phyloP scores from a whole-genome alignment of 2,329 filamentous ascomycete species.

The Trichoderma hamatum region DNA sequence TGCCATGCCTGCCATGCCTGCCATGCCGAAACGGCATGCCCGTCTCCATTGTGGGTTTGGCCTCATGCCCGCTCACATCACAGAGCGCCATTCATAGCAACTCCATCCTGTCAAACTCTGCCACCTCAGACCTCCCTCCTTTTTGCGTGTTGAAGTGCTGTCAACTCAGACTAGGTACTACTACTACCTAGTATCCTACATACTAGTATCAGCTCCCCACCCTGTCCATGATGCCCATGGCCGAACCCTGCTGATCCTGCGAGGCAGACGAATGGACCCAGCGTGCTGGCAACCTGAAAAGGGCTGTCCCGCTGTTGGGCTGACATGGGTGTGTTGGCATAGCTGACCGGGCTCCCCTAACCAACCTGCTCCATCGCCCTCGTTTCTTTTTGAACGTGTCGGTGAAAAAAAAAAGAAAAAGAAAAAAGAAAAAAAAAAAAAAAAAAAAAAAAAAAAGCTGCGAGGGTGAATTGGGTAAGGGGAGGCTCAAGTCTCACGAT shows the following conservation, averaged over 20 bases:
- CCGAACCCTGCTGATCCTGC: conserved; percentile 27
- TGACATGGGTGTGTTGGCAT: conserved; percentile 27
- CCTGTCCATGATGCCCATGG: not conserved
- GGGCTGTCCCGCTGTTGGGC: conserved; percentile 26
- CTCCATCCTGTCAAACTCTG: conserved; percentile 21
- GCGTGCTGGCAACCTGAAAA: conserved; percentile 27
- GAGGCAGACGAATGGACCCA: conserved; percentile 27
- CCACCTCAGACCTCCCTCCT: conserved; percentile 22
- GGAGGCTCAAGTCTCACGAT: conserved; percentile 20
- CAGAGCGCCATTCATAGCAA: conserved; percentile 2
- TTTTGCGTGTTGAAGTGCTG: conserved; percentile 11
- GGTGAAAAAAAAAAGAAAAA: conserved; percentile 8
- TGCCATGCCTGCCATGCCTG: conserved; percentile 4
- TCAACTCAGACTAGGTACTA: not conserved
- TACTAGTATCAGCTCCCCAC: conserved; percentile 22
- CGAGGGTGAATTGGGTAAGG: not conserved
- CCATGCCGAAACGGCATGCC: conserved; percentile 20
- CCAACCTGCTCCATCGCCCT: conserved; percentile 4
- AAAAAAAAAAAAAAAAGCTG: not conserved
- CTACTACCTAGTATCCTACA: conserved; percentile 3
- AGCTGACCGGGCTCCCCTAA: conserved; percentile 16
- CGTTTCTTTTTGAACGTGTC: conserved; percentile 12
- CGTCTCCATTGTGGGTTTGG: conserved; percentile 16
- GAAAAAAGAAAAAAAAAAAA: not conserved
- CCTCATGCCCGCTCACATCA: conserved; percentile 4